Base-by-base conservation (phyloP, 345 rosid species). In the Anastatica hierochuntica region DNA sequence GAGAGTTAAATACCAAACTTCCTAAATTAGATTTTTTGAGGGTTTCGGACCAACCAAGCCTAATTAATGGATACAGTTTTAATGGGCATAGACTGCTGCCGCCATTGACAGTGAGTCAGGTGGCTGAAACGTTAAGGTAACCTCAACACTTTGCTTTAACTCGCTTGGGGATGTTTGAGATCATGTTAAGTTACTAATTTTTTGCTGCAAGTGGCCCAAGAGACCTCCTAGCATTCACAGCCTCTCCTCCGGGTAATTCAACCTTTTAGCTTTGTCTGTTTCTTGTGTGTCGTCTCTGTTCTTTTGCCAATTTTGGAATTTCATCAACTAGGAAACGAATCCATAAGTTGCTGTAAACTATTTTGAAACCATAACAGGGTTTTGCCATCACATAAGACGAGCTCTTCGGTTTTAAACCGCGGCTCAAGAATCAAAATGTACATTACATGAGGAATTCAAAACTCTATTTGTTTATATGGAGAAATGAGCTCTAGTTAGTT, bases 131-230 rank as follows among this genome's bases (percentile, higher is more conserved):
- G 71, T 90, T 65, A 68, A 67, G 72, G 72, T 67, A 60, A 33
- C 21, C 39, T 3, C 14, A 14, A 44, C 37, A 35, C 17, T 43
- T 24, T 23, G 4, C 31, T 2, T 53, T 21, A 21, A 3, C 5
- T 21, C 24, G 24, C 24, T 21, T 21, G 14, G 17, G 24, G 35
- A 57, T 57, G 43, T n/a, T 44, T 23, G 15, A n/a, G n/a, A n/a
- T n/a, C n/a, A n/a, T n/a, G n/a, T n/a, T n/a, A n/a, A n/a, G n/a
- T n/a, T n/a, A n/a, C n/a, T n/a, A n/a, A n/a, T n/a, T n/a, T n/a
- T n/a, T n/a, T n/a, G n/a, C n/a, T 73, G 63, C 50, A 78, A 88
- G 98, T 70, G 95, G 96, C 36, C 84, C 75, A 62, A 85, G 96
- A 71, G 95, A 85, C n/a, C 87, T 87, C 14, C 92, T 92, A 0